Conservation (phyloP, 208 protist genomes). For the Angomonas deanei region DNA sequence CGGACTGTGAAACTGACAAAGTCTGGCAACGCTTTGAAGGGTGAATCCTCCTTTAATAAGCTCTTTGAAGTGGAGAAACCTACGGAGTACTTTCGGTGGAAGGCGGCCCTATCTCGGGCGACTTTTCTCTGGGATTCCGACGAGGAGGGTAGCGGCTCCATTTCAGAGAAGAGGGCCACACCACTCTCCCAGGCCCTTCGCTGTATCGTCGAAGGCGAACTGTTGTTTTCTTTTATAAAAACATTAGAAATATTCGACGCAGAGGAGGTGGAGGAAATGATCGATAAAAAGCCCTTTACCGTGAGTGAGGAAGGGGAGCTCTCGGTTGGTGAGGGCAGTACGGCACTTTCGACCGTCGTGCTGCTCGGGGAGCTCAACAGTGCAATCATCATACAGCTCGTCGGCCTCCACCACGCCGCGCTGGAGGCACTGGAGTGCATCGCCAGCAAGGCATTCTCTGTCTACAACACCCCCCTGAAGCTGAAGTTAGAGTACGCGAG, state of each 20-base stretch:
- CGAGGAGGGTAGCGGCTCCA: neutral
- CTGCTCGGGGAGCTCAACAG: neutral
- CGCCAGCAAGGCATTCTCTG: neutral
- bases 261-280: neutral
- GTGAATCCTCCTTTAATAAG: conserved; percentile 3
- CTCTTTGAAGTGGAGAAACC: neutral
- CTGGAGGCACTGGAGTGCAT: neutral
- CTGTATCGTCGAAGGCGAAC: neutral
- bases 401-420: neutral
- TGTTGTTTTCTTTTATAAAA: neutral
- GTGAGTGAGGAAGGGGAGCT: neutral
- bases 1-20: neutral
- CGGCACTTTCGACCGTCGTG: neutral
- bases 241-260: neutral
- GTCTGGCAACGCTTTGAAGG: neutral
- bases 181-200: neutral
- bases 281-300: neutral
- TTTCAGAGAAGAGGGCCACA: neutral
- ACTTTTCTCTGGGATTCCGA: conserved; percentile 8
- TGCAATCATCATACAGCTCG: neutral
- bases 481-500: neutral
- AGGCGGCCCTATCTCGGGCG: conserved; percentile 10
- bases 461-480: neutral
- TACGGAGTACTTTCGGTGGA: conserved; percentile 10
- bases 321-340: neutral